Evolutionary conservation across 371 early-diverging fungal species (phyloP), one percentile per base, ranked within the genome.

Genomic region (Zychaea mexicana): DNA sequence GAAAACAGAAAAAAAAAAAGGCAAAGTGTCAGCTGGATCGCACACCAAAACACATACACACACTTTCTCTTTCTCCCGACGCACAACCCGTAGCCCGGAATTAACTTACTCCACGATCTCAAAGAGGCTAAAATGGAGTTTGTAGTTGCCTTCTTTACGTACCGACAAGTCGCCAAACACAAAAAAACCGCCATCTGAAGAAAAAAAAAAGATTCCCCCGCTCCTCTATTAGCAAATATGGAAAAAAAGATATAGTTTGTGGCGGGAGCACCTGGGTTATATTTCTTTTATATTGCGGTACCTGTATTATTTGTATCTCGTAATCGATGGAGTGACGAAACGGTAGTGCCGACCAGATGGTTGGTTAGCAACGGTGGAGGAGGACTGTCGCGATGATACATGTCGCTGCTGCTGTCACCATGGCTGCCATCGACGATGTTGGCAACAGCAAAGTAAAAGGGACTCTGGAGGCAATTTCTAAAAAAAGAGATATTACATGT

Each of bases 161-260:
- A 96, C 94, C 17, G 93, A 90, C 46, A 98, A 74, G 67, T 98
- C 98, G 13, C 94, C 94, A 79, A 97, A 98, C 19, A 97, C 95
- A 75, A 96, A 97, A 73, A 95, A 97, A 9, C 93, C 96, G 28
- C 94, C 97, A 55, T 95, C 94, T 72, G 39, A 52, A 53, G n/a
- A 57, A 55, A 28, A 46, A 42, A 47, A 64, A 19, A 46, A 58
- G 42, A 17, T 27, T n/a, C 45, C 28, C 17, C 46, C 30, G 21
- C 15, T n/a, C 17, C 3, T 12, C 22, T 24, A 3, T 27, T 39
- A 10, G 36, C 31, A 17, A 22, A 22, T 28, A 31, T 52, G 10
- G 33, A 38, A 19, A 38, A 19, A 12, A 26, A 42, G n/a, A 42
- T 12, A 42, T 42, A 15, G 42, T 15, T 28, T 52, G n/a, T 53